Percentiles rank a stretch among this genome's conserved stretches.
These are phyloP conservation scores for Boechera retrofracta DNA, from an alignment of 345 rosid species.

Conservation along the genomic window DNA sequence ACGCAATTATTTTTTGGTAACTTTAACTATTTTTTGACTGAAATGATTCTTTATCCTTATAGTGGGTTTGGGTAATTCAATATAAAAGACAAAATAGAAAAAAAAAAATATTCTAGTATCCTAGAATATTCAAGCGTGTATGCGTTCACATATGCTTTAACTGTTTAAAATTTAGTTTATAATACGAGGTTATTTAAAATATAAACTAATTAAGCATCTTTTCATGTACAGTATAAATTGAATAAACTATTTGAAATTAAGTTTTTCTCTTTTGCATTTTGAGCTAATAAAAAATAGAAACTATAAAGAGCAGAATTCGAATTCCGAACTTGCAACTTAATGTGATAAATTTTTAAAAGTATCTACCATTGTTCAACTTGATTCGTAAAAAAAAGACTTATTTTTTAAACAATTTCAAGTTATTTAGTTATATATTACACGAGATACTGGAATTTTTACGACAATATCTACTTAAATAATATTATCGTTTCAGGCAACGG, in stretches of 20 bases:
- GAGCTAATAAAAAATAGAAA: too few relatives aligned
- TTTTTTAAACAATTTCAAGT: neutral
- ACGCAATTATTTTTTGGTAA: neutral
- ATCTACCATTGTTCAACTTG: too few relatives aligned
- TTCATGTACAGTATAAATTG: too few relatives aligned
- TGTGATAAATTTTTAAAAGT: too few relatives aligned
- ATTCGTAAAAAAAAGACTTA: neutral
- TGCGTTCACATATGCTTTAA: neutral
- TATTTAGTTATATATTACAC: neutral
- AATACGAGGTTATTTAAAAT: neutral
- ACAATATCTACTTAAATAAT: slow-evolving; percentile 6
- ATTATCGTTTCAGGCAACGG: slow-evolving; percentile 16
- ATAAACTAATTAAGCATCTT: too few relatives aligned
- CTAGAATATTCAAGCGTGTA: neutral
- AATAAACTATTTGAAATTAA: too few relatives aligned
- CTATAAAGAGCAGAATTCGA: too few relatives aligned
- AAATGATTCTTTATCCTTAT: neutral
- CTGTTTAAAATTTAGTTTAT: neutral
- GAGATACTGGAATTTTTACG: neutral
- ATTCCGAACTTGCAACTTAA: too few relatives aligned
- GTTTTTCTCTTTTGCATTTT: too few relatives aligned
- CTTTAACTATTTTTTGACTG: neutral
- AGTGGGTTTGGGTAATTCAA: neutral
- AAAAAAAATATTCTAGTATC: neutral
- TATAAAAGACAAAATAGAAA: neutral